Evolutionary conservation across 106 monocot genomes (phyloP), one percentile per base, ranked within the genome.

Genomic region (Posidonia australis): DNA sequence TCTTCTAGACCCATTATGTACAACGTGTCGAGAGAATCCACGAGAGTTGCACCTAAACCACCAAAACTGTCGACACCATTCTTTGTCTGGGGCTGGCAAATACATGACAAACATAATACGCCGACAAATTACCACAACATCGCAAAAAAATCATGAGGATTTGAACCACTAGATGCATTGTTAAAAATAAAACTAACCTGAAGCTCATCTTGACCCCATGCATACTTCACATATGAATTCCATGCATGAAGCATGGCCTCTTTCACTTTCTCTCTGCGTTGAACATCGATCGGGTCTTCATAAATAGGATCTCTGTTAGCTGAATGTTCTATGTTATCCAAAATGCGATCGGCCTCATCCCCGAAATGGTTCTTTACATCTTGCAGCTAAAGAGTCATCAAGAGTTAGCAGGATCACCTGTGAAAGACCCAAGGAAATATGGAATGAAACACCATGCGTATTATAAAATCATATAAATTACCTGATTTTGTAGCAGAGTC

Each of bases 201-300:
- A 70, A 93, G 91, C 65, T 91, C 90, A 78, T 83, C 89, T 64
- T 86, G 77, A 51, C 89, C 93, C 93, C 93, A 94, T 19, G 93
- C 89, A 80, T 89, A 86, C 49, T 79, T 86, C 55, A 64, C 86
- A 67, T 94, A 94, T 13, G 93, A 94, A 66, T 78, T 89, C 93
- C 93, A 94, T 26, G 93, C 93, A 77, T 94, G 93, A 74, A 79
- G 83, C 93, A 94, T 94, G 16, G 93, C 93, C 56, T 94, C 86
- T 60, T 89, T 94, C 36, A 94, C 86, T 64, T 86, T 94, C 73
- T 82, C 89, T 68, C 93, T 79, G 28, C 93, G 81, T 66, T 86
- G 55, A 61, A 79, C 69, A 54, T 76, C 77, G 51, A 84, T 46
- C 59, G 83, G 79, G 76, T 89, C 86, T 24, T 79, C 77, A 28